Base-by-base conservation (phyloP, 2,329 filamentous ascomycete species). In the Massarina eburnea region DNA sequence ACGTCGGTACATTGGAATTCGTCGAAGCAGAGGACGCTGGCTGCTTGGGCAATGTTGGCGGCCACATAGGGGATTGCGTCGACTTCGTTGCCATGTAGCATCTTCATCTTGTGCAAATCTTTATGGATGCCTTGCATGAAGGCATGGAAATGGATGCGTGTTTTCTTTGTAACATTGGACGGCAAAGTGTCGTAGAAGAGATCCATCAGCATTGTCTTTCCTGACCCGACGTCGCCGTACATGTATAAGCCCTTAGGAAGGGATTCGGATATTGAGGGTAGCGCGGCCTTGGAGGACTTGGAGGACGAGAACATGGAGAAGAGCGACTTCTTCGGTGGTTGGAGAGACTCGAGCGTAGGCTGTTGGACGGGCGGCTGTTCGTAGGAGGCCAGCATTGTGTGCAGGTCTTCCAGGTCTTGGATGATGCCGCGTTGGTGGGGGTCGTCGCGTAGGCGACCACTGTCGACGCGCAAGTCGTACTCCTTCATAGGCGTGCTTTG, bases 161-260 rank as follows among this genome's bases (percentile, higher is more conserved):
- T 95, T 75, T 96, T 96, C 24, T 84, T 83, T 46, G 78, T 80
- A 54, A 97, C 91, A 48, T 86, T 86, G 14, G 76, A 69, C 0
- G 94, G 94, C 18, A 97, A 76, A 0, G 92, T 96, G 54, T 97
- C 91, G 74, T 91, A 96, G 71, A 97, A 96, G 39, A 99, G 77
- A 67, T 99, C 92, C 94, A 99, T 99, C 66, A 99, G 78, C 94
- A 99, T 99, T 2, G 94, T 99, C 79, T 99, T 99, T 51, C 94
- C 94, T 61, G 90, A 95, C 32, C 94, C 94, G 2, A 99, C 94
- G 68, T 99, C 94, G 47, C 94, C 94, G 63, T 89, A 96, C 70
- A 99, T 86, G 71, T 99, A 99, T 24, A 99, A 73, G 0, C 94
- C 94, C 55, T 89, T 87, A 0, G 94, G 94, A 1, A 96, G 76